Percentiles rank a stretch among this genome's conserved stretches.
Evolutionary conservation across 345 rosid species (phyloP).

Genomic region (Boechera stricta): DNA sequence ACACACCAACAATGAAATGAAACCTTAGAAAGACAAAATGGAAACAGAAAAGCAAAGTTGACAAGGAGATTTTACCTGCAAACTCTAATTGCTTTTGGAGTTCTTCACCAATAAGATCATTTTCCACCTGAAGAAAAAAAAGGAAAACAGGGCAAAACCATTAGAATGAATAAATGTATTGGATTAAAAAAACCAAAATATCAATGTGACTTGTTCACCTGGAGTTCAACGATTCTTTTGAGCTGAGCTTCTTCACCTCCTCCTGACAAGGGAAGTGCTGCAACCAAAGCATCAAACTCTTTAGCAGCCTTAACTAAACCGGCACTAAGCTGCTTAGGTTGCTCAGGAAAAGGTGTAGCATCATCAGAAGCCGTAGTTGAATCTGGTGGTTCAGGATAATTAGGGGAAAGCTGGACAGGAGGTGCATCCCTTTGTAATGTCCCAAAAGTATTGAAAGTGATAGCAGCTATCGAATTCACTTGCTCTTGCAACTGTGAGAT

Average conservation of each 20-base stretch:
- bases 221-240: conserved; percentile 76
- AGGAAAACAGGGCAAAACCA: not conserved
- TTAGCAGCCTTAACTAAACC: conserved; percentile 92
- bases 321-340: conserved; percentile 80
- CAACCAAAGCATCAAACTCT: conserved; percentile 96
- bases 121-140: conserved; percentile 62
- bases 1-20: not conserved
- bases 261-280: conserved; percentile 86
- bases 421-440: conserved; percentile 85
- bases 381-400: conserved; percentile 80
- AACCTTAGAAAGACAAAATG: not conserved
- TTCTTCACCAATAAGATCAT: conserved; percentile 83
- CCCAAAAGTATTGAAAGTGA: conserved; percentile 85
- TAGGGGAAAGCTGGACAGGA: conserved; percentile 76
- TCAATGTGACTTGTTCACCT: conserved; percentile 47
- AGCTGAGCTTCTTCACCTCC: conserved; percentile 96
- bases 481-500: conserved; percentile 96
- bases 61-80: conserved; percentile 58
- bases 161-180: not conserved
- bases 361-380: conserved; percentile 55
- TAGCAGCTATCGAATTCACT: conserved; percentile 70
- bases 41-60: not conserved
- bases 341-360: conserved; percentile 59
- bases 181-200: not conserved
- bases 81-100: conserved; percentile 93